A percentile compares a stretch with the other conserved stretches of the same genome.
Evolutionary conservation across 345 rosid species (phyloP).

Genomic region (sweet orange (Citrus sinensis)): DVS_A1.0 CM039162.1:9924501-9925000

Average conservation of each 20-base stretch:
- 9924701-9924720: constrained; percentile 27
- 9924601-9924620: too few species aligned
- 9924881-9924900: constrained; percentile 71
- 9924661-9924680: constrained; percentile 19
- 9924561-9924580: background rate
- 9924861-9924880: constrained; percentile 74
- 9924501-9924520: too few species aligned
- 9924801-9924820: constrained; percentile 46
- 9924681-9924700: constrained; percentile 9
- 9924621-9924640: constrained; percentile 4
- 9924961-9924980: constrained; percentile 70
- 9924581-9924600: constrained; percentile 23
- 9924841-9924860: constrained; percentile 65
- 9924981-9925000: constrained; percentile 54
- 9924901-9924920: constrained; percentile 86
- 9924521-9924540: too few species aligned
- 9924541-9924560: too few species aligned
- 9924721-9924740: constrained; percentile 64
- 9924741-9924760: constrained; percentile 65
- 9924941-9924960: constrained; percentile 80
- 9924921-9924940: constrained; percentile 83
- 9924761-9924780: constrained; percentile 54
- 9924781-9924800: constrained; percentile 85
- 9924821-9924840: constrained; percentile 53
- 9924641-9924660: constrained; percentile 12